phyloP scores from a whole-genome alignment of 2,329 filamentous ascomycete species.

The Stenocarpella maydis region DNA sequence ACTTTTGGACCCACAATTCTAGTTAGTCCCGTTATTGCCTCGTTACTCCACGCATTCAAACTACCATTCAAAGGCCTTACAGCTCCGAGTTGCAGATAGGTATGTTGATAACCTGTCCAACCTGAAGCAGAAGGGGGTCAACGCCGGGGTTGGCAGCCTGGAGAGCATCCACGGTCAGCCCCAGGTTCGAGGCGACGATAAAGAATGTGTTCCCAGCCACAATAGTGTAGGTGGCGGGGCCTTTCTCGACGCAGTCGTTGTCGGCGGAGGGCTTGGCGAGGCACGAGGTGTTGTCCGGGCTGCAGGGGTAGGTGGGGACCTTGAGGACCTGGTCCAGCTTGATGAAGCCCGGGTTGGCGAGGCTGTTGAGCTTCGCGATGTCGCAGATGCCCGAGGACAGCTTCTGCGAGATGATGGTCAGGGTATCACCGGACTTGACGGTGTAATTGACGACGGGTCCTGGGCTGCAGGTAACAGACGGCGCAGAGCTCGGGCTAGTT shows the following conservation, averaged over 20 bases:
- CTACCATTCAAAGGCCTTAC: neutral
- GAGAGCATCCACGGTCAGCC: constrained; percentile 5
- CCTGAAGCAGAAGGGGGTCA: neutral
- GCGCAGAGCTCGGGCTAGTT: neutral
- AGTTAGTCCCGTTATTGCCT: neutral
- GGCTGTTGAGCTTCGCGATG: constrained; percentile 5
- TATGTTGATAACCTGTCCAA: constrained; percentile 9
- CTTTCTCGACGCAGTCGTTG: constrained; percentile 12
- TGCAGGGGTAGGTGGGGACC: constrained; percentile 16
- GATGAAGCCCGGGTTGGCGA: constrained; percentile 15
- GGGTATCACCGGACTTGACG: neutral
- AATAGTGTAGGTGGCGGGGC: constrained; percentile 3
- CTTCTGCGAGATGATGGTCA: constrained; percentile 23
- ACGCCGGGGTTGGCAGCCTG: constrained; percentile 17
- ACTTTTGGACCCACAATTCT: neutral
- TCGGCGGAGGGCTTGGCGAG: constrained; percentile 5
- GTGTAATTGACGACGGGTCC: constrained; percentile 4
- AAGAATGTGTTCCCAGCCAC: constrained; percentile 8
- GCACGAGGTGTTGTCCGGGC: constrained; percentile 11
- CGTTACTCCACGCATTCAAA: neutral
- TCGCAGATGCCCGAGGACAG: constrained; percentile 12
- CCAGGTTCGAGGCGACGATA: constrained; percentile 1
- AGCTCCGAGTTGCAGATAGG: neutral
- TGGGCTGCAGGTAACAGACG: neutral
- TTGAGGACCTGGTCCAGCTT: constrained; percentile 8